Base-by-base conservation (phyloP, 129 eudicot species). In the Flaveria bidentis region DNA sequence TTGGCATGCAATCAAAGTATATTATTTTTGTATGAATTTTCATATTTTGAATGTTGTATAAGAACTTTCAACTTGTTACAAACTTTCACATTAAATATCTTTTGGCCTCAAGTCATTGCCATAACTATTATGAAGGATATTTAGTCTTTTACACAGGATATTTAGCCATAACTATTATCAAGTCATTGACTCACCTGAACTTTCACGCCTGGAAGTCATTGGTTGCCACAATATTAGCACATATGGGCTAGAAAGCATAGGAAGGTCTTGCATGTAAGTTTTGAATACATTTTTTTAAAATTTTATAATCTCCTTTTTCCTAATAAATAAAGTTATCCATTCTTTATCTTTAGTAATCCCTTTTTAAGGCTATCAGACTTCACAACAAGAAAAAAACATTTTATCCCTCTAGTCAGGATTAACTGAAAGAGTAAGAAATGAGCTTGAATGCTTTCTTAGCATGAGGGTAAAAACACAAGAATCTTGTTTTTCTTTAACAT, bases 161-260 rank as follows among this genome's bases (percentile, higher is more conserved):
- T n/a, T n/a, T n/a, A n/a, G n/a, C n/a, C n/a, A n/a, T n/a, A n/a
- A n/a, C n/a, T n/a, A n/a, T n/a, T n/a, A n/a, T n/a, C n/a, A n/a
- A n/a, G n/a, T n/a, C n/a, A n/a, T n/a, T n/a, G n/a, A n/a, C n/a
- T n/a, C n/a, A n/a, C 46, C 92, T 68, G 95, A 90, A 68, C 96
- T 92, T 84, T 77, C 82, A 67, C 90, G 80, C 82, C 87, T 90
- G 68, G 92, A 90, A 88, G 84, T 92, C 13, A 92, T 88, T 84
- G 98, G 98, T 26, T 92, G 96, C 84, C 98, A 92, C 78, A 88
- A 86, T 76, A 85, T 92, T 75, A 90, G 95, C 69, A 78, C 96
- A 65, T 79, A 67, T 80, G 96, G 96, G 57, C 82, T 90, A 62
- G 89, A 88, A 83, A 85, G 85, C 42, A 73, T 92, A 41, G 98